A percentile compares a stretch with the other conserved stretches of the same genome.
phyloP scores from a whole-genome alignment of 306 rosid genomes.

The Nissolia schottii region DNA sequence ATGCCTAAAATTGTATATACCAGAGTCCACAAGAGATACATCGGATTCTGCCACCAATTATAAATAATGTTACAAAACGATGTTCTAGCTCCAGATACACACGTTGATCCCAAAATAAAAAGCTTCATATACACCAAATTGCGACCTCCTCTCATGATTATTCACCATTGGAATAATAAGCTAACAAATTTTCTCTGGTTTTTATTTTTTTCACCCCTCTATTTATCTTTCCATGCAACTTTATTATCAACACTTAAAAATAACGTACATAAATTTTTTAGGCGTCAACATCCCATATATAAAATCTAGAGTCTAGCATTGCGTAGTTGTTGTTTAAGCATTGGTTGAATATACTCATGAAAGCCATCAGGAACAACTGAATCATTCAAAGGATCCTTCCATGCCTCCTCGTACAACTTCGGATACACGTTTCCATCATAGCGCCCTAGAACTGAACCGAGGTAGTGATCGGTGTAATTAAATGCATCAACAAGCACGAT shows the following conservation, averaged over 20 bases:
- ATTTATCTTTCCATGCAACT: background rate
- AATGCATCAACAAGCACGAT: conserved; percentile 90
- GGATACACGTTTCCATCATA: conserved; percentile 93
- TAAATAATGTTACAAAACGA: background rate
- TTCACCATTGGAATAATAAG: background rate
- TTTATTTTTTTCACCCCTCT: background rate
- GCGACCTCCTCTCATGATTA: background rate
- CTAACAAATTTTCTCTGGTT: background rate
- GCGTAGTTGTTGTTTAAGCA: conserved; percentile 83
- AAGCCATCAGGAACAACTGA: conserved; percentile 84
- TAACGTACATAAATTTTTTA: background rate
- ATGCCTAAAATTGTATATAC: background rate
- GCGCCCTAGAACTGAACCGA: conserved; percentile 83
- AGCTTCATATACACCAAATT: background rate
- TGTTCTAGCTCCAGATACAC: background rate
- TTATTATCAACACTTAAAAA: background rate
- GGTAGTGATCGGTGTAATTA: conserved; percentile 85
- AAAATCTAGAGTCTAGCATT: conserved; percentile 66
- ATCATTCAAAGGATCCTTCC: conserved; percentile 97
- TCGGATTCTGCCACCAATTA: background rate
- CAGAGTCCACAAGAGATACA: no score
- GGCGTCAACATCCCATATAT: background rate
- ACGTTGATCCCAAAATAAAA: no score
- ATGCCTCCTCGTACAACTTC: conserved; percentile 76
- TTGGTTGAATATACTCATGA: conserved; percentile 67